phyloP scores from a whole-genome alignment of 331 rosid species.

The Cydonia oblonga region DNA sequence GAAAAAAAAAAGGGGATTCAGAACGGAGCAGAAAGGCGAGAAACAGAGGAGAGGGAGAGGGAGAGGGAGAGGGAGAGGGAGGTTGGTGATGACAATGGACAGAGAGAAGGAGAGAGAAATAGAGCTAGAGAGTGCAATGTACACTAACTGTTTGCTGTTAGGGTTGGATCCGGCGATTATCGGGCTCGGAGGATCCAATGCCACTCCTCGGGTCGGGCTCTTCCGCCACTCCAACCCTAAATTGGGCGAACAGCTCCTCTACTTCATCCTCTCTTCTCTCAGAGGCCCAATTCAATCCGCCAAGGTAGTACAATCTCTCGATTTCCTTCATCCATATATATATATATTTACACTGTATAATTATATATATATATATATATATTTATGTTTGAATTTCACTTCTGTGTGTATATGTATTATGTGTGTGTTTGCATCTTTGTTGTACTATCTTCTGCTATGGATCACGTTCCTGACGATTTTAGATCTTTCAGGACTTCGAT shows the following conservation, averaged over 20 bases:
- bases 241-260: conserved; percentile 93
- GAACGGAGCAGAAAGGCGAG: conserved; percentile 10
- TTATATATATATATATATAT: not conserved
- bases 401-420: not conserved
- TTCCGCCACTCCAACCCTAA: conserved; percentile 98
- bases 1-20: conserved; percentile 11
- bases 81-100: conserved; percentile 85
- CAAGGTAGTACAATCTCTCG: conserved; percentile 34
- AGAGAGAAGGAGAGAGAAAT: conserved; percentile 98
- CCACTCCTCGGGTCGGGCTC: conserved; percentile 78
- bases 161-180: conserved; percentile 95
- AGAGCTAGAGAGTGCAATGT: conserved; percentile 98
- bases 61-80: conserved; percentile 8
- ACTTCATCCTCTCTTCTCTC: conserved; percentile 90
- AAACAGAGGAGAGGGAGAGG: not conserved
- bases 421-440: not conserved
- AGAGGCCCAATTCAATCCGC: conserved; percentile 92
- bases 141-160: conserved; percentile 84
- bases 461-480: not conserved
- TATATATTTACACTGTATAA: not conserved
- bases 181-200: conserved; percentile 77
- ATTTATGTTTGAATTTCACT: not conserved
- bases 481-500: conserved; percentile 82
- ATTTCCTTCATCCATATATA: not conserved
- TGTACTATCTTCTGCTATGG: conserved; percentile 15